Evolutionary conservation across 164 flowering plant genomes (phyloP), one percentile per base, ranked within the genome.

Genomic region (Akebia trifoliata): DNA sequence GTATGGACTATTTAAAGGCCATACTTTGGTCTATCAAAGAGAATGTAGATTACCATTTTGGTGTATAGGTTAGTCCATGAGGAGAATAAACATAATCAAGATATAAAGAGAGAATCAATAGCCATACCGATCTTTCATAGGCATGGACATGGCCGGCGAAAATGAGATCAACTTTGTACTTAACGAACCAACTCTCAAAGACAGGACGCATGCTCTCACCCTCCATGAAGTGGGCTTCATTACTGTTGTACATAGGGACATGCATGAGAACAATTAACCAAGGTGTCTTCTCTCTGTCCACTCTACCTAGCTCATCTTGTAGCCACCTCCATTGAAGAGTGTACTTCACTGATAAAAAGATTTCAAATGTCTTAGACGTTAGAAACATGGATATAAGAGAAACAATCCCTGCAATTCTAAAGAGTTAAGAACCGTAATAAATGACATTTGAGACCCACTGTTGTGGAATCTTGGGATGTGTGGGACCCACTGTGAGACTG

Each of bases 131-230:
- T 90, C 98, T 80, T 76, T 93, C 98, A 69, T 93, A 93, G 8
- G 98, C 97, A 71, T 93, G 98, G 54, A 93, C 98, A 65, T 92
- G 98, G 46, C 96, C 98, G 57, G 96, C 90, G 74, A 92, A 92
- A 61, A 87, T 48, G 1, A 93, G 58, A 67, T 90, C 98, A 50
- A 90, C 96, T 83, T 72, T 90, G 75, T 79, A 64, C 0, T 62
- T 57, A 34, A 84, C 68, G 59, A 93, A 85, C 95, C 87, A 90
- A 7, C 64, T 63, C 72, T 93, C 97, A 55, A 73, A 87, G 40
- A 65, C 90, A 18, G 73, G 71, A 58, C 96, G 77, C 90, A 90
- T 93, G 55, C 86, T 80, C 76, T 93, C 99, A 35, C 97, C 99
- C 76, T 93, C 96, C 97, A 84, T 86, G 78, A 70, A 87, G 62